Conservation (phyloP, 306 rosid species). For the Glycine tomentella region DNA sequence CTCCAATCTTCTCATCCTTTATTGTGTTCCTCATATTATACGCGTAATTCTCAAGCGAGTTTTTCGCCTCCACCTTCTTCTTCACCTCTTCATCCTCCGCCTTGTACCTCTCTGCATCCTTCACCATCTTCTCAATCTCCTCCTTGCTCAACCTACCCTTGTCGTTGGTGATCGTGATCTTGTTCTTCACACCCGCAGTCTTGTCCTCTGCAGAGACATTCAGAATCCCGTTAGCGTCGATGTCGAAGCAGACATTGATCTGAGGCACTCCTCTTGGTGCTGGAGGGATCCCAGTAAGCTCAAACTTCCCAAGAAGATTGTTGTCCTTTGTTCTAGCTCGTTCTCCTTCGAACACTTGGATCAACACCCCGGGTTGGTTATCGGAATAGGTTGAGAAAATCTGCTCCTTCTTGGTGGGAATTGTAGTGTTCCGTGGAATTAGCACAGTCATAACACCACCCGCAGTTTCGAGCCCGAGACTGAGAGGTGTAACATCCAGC, state of each 20-base stretch:
- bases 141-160: constrained; percentile 87
- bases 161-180: constrained; percentile 80
- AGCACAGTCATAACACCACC: constrained; percentile 87
- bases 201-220: constrained; percentile 86
- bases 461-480: constrained; percentile 77
- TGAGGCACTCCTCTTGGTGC: constrained; percentile 91
- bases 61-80: constrained; percentile 90
- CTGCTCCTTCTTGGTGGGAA: constrained; percentile 84
- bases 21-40: constrained; percentile 86
- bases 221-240: constrained; percentile 78
- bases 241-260: constrained; percentile 73
- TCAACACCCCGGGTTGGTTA: constrained; percentile 86
- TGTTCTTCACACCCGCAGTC: constrained; percentile 91
- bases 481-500: constrained; percentile 81
- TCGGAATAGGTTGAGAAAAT: constrained; percentile 82
- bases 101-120: constrained; percentile 82
- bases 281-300: constrained; percentile 82
- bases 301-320: constrained; percentile 79
- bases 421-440: constrained; percentile 83
- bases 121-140: constrained; percentile 86
- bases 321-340: constrained; percentile 76
- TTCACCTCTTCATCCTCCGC: constrained; percentile 90
- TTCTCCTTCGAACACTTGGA: constrained; percentile 88
- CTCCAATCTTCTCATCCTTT: constrained; percentile 73
- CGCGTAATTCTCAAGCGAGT: constrained; percentile 80